phyloP scores from a whole-genome alignment of 768 basidiomycete genomes.

The Boletus reticuloceps region DNA sequence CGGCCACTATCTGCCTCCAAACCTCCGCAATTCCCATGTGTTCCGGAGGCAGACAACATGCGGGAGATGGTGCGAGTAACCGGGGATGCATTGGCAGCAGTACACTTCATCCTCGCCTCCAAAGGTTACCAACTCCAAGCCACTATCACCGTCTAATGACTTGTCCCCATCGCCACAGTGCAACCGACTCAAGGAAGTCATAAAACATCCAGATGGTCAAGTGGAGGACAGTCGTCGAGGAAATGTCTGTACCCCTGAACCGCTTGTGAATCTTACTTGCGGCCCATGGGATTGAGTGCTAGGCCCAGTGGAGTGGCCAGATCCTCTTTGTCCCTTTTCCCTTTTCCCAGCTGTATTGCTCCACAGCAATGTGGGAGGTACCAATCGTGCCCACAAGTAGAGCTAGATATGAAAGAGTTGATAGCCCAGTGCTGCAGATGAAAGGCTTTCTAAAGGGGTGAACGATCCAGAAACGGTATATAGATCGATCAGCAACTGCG shows the following conservation, averaged over 20 bases:
- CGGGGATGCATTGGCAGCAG: constrained; percentile 26
- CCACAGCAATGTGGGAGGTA: constrained; percentile 40
- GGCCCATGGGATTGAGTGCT: no score
- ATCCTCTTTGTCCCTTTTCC: constrained; percentile 4
- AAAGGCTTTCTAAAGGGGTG: constrained; percentile 29
- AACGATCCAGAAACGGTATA: constrained; percentile 70
- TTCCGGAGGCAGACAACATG: constrained; percentile 18
- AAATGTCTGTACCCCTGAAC: no score
- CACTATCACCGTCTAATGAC: no score
- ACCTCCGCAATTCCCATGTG: constrained; percentile 67
- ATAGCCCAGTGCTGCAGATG: constrained; percentile 22
- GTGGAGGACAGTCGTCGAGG: no score
- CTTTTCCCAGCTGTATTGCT: constrained; percentile 21
- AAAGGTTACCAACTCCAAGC: no score
- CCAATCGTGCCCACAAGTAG: constrained; percentile 66
- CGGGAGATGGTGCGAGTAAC: constrained; percentile 22
- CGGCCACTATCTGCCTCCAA: constrained; percentile 64
- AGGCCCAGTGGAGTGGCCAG: no score
- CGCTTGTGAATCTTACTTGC: no score
- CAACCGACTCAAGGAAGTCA: no score
- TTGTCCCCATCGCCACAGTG: no score
- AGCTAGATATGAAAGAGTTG: constrained; percentile 66
- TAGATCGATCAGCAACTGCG: constrained; percentile 85
- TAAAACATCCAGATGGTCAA: no score
- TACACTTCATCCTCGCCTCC: constrained; percentile 5